These are phyloP conservation scores for Lunasporangiospora selenospora DNA, from an alignment of 192 early-diverging fungal species.

Conservation along the genomic window DNA sequence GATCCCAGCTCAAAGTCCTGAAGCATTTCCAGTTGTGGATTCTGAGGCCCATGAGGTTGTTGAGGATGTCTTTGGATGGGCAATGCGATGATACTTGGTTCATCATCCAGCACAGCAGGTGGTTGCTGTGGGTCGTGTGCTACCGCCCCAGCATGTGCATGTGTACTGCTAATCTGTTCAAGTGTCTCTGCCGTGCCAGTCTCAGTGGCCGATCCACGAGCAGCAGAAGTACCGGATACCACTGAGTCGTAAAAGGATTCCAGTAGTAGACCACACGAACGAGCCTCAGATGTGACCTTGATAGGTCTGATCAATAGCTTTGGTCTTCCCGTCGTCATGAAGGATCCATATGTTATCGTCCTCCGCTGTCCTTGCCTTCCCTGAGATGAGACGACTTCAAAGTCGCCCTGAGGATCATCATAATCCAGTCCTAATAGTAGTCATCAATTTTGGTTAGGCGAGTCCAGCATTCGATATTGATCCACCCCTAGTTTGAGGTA, in stretches of 20 bases:
- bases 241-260: too few relatives aligned
- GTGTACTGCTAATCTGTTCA: slow-evolving; percentile 10
- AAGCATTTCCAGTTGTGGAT: slow-evolving; percentile 33
- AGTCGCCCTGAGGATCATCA: slow-evolving; percentile 27
- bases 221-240: too few relatives aligned
- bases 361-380: slow-evolving; percentile 20
- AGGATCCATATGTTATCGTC: slow-evolving; percentile 37
- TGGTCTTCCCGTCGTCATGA: slow-evolving; percentile 33
- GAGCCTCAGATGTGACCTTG: neutral
- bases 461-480: too few relatives aligned
- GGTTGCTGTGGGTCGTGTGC: slow-evolving; percentile 44
- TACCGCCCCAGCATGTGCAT: neutral
- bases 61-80: slow-evolving; percentile 38
- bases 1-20: too few relatives aligned
- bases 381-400: slow-evolving; percentile 18
- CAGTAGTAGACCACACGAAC: too few relatives aligned
- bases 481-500: too few relatives aligned
- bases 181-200: neutral
- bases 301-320: slow-evolving; percentile 14
- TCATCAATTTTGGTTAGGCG: too few relatives aligned
- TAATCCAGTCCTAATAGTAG: slow-evolving; percentile 31
- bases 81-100: slow-evolving; percentile 1
- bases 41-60: slow-evolving; percentile 37
- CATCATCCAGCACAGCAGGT: slow-evolving; percentile 8
- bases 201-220: too few relatives aligned